Base-by-base conservation (phyloP, 192 early-diverging fungal species). In the Pilobolus umbonatus region DNA sequence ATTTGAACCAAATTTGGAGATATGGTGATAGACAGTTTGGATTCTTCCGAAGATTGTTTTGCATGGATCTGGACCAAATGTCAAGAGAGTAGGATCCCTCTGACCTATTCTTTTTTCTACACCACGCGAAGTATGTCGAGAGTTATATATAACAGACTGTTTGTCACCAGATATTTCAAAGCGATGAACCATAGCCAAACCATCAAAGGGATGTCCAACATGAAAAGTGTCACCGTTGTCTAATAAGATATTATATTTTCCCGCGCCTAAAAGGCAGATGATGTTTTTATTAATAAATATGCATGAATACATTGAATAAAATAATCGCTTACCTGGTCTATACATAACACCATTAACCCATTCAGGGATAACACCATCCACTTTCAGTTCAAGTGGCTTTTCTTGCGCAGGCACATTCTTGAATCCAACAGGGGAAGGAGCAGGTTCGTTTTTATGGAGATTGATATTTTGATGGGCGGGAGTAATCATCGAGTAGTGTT, bases 1-100 rank as follows among this genome's bases (percentile, higher is more conserved):
- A 26, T 69, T 60, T 8, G 42, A 38, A 1, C 50, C 57, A 53
- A 69, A 60, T 12, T 53, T 58, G 4, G 55, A 55, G 15, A 72
- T 62, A 40, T 72, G 70, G 25, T 57, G 60, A 28, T 54, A 62
- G 21, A 72, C 64, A 8, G 64, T 59, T 44, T 61, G 55, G 24
- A 73, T 67, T 28, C 65, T 48, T 25, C 65, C 65, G 54, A 67
- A 64, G 19, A 67, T 64, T 14, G 71, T 64, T 47, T 64, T 62
- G 38, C 60, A 64, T 2, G 65, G 61, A 55, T 73, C 65, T 35
- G 64, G 71, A n/a, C 71, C 71, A 68, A 73, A 73, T 1, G 65
- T 67, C 21, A 73, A 36, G 8, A 73, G 32, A 10, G 71, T 73
- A 5, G 64, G 60, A 30, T 73, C 71, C 5, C 55, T 47, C 19